Base-by-base conservation (phyloP, 2,329 filamentous ascomycete genomes). In the Truncatella angustata region DNA sequence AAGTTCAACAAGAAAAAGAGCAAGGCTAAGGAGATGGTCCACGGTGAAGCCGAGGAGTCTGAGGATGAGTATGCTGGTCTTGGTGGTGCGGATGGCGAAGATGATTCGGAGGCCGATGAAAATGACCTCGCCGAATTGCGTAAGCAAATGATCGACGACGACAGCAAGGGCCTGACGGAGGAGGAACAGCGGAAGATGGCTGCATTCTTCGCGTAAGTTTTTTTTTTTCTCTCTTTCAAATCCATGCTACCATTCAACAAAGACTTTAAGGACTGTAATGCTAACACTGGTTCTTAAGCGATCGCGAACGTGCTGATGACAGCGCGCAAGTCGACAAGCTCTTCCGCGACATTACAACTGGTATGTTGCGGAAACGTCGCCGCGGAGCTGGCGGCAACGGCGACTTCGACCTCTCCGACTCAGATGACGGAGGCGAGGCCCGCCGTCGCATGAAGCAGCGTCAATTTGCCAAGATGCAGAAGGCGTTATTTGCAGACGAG, bases 11-110 rank as follows among this genome's bases (percentile, higher is more conserved):
- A 87, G 70, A 92, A 91, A 70, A 92, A 88, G 67, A 95, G 90
- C 72, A 86, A 89, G 65, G 93, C 92, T 0, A 91, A 86, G 63
- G 86, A 87, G 21, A 89, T 96, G 80, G 79, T 99, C 34, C 84
- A 97, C 58, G 94, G 97, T 59, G 91, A 96, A 66, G 93, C 94
- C 55, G 90, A 96, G 62, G 94, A 99, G 71, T 99, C 94, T 0
- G 95, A 99, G 66, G 94, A 99, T 66, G 94, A 99, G 69, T 99
- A 97, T 67, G 93, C 92, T 35, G 94, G 94, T 4, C 78, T 99
- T 9, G 94, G 94, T 59, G 94, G 94, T 56, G 87, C 78, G 10
- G 93, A 92, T 69, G 92, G 93, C 54, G 93, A 97, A 59, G 90
- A 93, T 58, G 86, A 85, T 40, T 87, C 81, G 39, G 87, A 86